phyloP scores from a whole-genome alignment of 2,329 filamentous ascomycete genomes.

The Pleomassaria siparia region DNA sequence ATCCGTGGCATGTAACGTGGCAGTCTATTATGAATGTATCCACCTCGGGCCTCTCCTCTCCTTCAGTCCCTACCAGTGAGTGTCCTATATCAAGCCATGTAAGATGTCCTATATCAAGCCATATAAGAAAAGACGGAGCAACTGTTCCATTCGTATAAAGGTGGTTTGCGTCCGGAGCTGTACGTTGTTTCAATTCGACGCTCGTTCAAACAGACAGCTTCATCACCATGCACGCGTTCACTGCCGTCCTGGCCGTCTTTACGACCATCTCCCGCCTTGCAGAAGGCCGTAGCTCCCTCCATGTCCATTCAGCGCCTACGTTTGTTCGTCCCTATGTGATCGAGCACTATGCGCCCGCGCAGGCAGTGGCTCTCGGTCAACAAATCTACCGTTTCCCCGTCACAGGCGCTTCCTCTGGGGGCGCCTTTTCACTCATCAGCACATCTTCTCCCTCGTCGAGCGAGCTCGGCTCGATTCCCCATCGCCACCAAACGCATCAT shows the following conservation, averaged over 20 bases:
- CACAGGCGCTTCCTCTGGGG: slow-evolving; percentile 48
- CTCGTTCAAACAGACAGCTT: too few species aligned
- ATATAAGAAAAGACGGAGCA: too few species aligned
- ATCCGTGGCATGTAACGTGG: not conserved
- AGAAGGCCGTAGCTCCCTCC: slow-evolving; percentile 2
- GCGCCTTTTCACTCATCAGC: slow-evolving; percentile 49
- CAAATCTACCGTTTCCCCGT: slow-evolving; percentile 49
- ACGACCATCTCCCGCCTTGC: not conserved
- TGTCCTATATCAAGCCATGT: too few species aligned
- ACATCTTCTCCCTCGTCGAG: slow-evolving; percentile 45
- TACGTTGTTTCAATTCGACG: not conserved
- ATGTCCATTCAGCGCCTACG: slow-evolving; percentile 31
- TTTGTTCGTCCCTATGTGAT: slow-evolving; percentile 41
- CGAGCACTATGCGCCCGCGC: slow-evolving; percentile 33
- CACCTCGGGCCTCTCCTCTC: not conserved
- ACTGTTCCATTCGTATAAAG: too few species aligned
- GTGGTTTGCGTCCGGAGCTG: not conserved
- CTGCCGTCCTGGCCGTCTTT: not conserved
- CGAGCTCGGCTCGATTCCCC: slow-evolving; percentile 47
- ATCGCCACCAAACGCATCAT: slow-evolving; percentile 47
- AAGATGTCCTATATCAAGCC: too few species aligned
- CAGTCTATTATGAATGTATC: not conserved
- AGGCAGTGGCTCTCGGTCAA: slow-evolving; percentile 36
- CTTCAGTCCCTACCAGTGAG: too few species aligned
- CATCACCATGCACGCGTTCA: not conserved